Evolutionary conservation across 2,329 filamentous ascomycete genomes (phyloP).

Genomic region (Colletotrichum sp.): DNA sequence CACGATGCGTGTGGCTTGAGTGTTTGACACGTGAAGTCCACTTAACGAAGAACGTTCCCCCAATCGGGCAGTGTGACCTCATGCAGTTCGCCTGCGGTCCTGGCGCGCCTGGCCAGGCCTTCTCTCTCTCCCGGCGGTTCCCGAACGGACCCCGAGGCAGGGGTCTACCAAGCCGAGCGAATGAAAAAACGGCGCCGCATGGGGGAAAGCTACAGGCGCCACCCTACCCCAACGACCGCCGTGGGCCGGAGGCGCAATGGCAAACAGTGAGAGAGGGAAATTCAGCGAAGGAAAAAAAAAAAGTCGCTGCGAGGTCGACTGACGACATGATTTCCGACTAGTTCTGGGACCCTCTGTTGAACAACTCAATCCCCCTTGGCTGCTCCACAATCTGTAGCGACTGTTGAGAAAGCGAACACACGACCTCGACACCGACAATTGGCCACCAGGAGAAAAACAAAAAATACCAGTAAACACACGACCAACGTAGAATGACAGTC

Average conservation of each 20-base stretch:
- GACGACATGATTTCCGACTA: constrained; percentile 13
- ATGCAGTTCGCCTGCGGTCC: not conserved
- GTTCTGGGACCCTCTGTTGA: not conserved
- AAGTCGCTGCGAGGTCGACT: constrained; percentile 12
- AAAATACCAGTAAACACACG: not conserved
- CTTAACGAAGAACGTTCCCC: not conserved
- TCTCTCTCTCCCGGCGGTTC: constrained; percentile 5
- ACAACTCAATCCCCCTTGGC: constrained; percentile 10
- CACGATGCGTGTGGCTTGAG: constrained; percentile 1
- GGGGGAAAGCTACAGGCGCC: not conserved
- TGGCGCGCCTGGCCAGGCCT: not conserved
- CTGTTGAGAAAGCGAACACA: constrained; percentile 3
- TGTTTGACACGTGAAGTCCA: not conserved
- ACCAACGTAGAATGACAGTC: constrained; percentile 15
- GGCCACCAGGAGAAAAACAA: not conserved
- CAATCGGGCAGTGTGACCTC: not conserved
- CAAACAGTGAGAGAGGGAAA: constrained; percentile 8
- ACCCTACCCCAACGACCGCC: constrained; percentile 2
- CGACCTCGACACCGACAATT: not conserved
- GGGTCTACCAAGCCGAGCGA: not conserved
- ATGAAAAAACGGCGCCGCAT: not conserved
- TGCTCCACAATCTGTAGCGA: constrained; percentile 14
- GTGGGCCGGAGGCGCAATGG: not conserved
- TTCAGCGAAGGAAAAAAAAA: constrained; percentile 5
- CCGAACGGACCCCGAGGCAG: constrained; percentile 19